Conservation (phyloP, 2,329 filamentous ascomycete species). For the Stylonectria norvegica region DNA sequence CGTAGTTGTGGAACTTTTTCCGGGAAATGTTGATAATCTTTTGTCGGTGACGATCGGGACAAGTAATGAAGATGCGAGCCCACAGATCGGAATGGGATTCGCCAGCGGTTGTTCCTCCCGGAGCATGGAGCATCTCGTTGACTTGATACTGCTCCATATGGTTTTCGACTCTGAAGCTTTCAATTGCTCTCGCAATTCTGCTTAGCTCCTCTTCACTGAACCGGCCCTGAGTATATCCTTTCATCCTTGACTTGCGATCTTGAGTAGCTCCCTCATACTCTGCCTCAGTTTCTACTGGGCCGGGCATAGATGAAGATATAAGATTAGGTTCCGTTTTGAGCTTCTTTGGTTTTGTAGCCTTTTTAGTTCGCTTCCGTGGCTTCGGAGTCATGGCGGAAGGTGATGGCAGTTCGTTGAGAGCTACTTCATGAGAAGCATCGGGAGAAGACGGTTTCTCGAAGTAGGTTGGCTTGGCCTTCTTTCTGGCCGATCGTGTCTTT, state of each 20-base stretch:
- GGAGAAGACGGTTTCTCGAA: slow-evolving; percentile 34
- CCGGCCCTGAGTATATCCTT: slow-evolving; percentile 35
- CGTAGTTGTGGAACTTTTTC: slow-evolving; percentile 63
- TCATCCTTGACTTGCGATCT: slow-evolving; percentile 23
- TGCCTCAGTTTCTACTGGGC: slow-evolving; percentile 16
- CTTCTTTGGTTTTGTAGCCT: slow-evolving; percentile 26
- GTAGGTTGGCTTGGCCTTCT: slow-evolving; percentile 49
- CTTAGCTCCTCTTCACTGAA: slow-evolving; percentile 44
- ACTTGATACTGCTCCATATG: slow-evolving; percentile 42
- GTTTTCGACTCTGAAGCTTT: slow-evolving; percentile 43
- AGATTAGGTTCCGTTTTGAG: slow-evolving; percentile 16
- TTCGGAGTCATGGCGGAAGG: slow-evolving; percentile 33
- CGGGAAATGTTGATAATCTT: slow-evolving; percentile 56
- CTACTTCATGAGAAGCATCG: slow-evolving; percentile 18
- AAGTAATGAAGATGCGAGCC: slow-evolving; percentile 44
- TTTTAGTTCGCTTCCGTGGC: slow-evolving; percentile 29
- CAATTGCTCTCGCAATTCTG: slow-evolving; percentile 40
- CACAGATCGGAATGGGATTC: slow-evolving; percentile 45
- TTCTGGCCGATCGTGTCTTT: slow-evolving; percentile 36
- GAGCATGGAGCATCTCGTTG: slow-evolving; percentile 43
- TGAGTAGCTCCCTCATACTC: slow-evolving; percentile 13
- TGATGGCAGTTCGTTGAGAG: slow-evolving; percentile 28
- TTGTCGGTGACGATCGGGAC: slow-evolving; percentile 49
- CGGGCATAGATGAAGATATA: slow-evolving; percentile 21
- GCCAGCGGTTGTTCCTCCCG: slow-evolving; percentile 35